Base-by-base conservation (phyloP, 202 grass and related monocot genomes). In the Setaria viridis region DNA sequence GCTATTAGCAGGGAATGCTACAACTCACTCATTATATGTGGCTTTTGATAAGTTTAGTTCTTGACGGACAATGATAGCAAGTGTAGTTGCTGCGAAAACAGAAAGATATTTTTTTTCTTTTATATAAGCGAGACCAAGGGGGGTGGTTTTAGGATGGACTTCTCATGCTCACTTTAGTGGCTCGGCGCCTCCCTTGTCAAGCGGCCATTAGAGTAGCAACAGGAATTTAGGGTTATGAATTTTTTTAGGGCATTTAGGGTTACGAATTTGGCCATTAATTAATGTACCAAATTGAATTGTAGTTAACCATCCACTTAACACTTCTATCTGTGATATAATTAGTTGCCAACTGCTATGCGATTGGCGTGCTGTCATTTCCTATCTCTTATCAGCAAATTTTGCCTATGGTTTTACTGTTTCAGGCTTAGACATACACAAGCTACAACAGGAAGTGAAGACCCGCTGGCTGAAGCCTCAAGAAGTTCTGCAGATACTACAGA, bases 381-480 rank as follows among this genome's bases (percentile, higher is more conserved):
- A 20, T 35, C 19, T 76, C 17, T 83, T 43, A 15, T 55, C 3
- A 21, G 73, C 67, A 43, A 55, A 19, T 53, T 16, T 41, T 50
- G 11, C 66, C 12, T 60, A 72, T 72, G 77, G 71, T 41, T 64
- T 86, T 70, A 30, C 20, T 50, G 7, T 87, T 86, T 78, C 92
- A 99, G 94, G 85, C 46, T 90, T 91, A 64, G 88, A 93, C 75
- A 35, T 85, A 70, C 39, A 51, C 53, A 94, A 90, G 65, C 78
- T 99, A 50, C 54, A 86, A 15, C 79, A 87, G 53, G 94, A 86
- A 83, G 91, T 91, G 78, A 81, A 87, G 72, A 79, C 76, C 6
- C 85, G 97, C 11, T 99, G 97, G 97, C 84, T 99, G 68, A 96
- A 91, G 77, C 90, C 97, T 62, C 64, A 72, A 77, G 94, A 99